Conservation (phyloP, 1,284 basidiomycete genomes). For the Irpex rosettiformis region DNA sequence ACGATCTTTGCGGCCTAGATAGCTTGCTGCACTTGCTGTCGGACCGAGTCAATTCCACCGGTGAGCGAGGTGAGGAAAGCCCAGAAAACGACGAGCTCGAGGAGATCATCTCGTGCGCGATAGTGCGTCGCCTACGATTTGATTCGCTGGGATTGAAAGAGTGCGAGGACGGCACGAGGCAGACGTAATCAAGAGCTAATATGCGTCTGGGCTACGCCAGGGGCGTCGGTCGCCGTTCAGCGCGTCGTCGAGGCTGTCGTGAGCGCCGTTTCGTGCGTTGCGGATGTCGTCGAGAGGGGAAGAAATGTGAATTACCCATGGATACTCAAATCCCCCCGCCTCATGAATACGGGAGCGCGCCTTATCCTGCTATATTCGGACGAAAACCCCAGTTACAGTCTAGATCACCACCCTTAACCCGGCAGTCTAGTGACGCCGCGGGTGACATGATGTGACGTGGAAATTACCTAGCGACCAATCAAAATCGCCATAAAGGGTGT, state of each 20-base stretch:
- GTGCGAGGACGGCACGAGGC: slow-evolving; percentile 24
- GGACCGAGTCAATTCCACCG: slow-evolving; percentile 18
- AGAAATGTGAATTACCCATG: background rate
- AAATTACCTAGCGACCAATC: background rate
- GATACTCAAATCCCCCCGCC: background rate
- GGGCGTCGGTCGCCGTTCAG: slow-evolving; percentile 4
- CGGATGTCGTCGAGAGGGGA: slow-evolving; percentile 5
- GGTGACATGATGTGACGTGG: background rate
- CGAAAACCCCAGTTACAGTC: slow-evolving; percentile 8
- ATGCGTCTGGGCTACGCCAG: slow-evolving; percentile 2
- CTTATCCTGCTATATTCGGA: background rate
- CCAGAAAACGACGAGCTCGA: slow-evolving; percentile 24
- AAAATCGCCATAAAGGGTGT: background rate
- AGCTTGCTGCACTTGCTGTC: slow-evolving; percentile 11
- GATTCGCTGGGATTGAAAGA: slow-evolving; percentile 28
- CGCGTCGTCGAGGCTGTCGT: slow-evolving; percentile 6
- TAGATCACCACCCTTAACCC: background rate
- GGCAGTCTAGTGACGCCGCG: background rate
- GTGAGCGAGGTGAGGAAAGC: slow-evolving; percentile 15
- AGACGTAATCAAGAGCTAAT: background rate
- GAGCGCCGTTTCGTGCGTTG: background rate
- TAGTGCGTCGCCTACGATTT: slow-evolving; percentile 14
- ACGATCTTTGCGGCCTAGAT: slow-evolving; percentile 14
- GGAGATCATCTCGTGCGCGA: slow-evolving; percentile 25
- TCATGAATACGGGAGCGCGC: slow-evolving; percentile 2